phyloP scores from a whole-genome alignment of 1,284 basidiomycete genomes.

The Fistulinella cinereoalba region DNA sequence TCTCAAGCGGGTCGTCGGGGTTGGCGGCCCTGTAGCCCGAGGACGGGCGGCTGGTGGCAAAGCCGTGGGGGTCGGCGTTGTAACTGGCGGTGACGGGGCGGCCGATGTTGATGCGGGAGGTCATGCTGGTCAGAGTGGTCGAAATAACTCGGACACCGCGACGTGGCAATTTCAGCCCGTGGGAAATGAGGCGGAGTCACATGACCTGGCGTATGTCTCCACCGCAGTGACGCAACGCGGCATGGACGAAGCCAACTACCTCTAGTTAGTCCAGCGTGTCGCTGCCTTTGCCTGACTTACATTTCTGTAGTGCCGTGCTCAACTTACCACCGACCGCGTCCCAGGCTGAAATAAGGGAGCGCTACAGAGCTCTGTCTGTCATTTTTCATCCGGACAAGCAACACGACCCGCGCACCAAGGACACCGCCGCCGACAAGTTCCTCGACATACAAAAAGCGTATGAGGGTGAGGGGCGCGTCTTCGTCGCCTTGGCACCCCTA shows the following conservation, averaged over 20 bases:
- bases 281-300: not conserved
- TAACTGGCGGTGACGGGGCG: slow-evolving; percentile 62
- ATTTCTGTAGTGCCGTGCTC: slow-evolving; percentile 50
- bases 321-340: slow-evolving; percentile 66
- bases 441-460: slow-evolving; percentile 78
- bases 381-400: slow-evolving; percentile 87
- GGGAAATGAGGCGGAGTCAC: slow-evolving; percentile 18
- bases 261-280: slow-evolving; percentile 16
- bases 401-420: slow-evolving; percentile 53
- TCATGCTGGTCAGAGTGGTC: slow-evolving; percentile 48
- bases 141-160: not conserved
- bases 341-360: slow-evolving; percentile 66
- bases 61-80: slow-evolving; percentile 68
- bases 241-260: slow-evolving; percentile 12
- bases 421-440: slow-evolving; percentile 62
- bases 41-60: slow-evolving; percentile 63
- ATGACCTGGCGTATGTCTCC: slow-evolving; percentile 18
- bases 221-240: no score
- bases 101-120: slow-evolving; percentile 78
- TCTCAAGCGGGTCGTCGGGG: slow-evolving; percentile 81
- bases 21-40: slow-evolving; percentile 73
- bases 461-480: slow-evolving; percentile 46
- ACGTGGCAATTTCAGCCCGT: slow-evolving; percentile 16
- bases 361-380: slow-evolving; percentile 69
- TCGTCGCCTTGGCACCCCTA: slow-evolving; percentile 7